Evolutionary conservation across 495 filamentous ascomycete genomes (phyloP).

Genomic region (Trypethelium eluteriae): DNA sequence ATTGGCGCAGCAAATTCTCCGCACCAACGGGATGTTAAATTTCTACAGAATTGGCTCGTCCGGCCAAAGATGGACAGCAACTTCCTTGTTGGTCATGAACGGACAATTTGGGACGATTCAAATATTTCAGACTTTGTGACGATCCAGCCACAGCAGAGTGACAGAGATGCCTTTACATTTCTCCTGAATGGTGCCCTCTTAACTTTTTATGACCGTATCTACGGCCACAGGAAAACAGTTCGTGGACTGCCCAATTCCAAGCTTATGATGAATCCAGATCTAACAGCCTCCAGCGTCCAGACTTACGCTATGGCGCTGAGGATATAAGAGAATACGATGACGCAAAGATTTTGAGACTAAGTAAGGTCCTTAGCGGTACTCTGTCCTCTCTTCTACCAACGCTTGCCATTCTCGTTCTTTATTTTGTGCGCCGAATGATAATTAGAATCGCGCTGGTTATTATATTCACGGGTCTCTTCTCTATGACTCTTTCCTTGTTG

Average conservation of each 20-base stretch:
- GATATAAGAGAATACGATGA: not conserved
- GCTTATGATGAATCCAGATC: no score
- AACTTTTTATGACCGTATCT: not conserved
- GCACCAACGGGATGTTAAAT: not conserved
- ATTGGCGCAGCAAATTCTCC: not conserved
- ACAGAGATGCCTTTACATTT: not conserved
- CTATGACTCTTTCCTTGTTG: conserved; percentile 7
- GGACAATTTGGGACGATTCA: not conserved
- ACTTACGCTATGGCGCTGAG: no score
- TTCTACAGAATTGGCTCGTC: not conserved
- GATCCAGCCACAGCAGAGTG: not conserved
- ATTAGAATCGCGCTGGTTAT: conserved; percentile 8
- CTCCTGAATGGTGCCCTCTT: not conserved
- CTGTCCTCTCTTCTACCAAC: conserved; percentile 5
- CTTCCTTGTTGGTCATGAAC: not conserved
- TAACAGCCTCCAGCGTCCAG: no score
- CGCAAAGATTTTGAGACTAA: not conserved
- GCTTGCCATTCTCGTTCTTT: conserved; percentile 14
- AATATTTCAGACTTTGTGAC: not conserved
- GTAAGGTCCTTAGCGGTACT: not conserved
- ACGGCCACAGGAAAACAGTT: no score
- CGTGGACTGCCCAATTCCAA: no score
- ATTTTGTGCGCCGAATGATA: conserved; percentile 8
- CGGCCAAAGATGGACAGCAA: not conserved
- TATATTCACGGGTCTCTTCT: conserved; percentile 13